Evolutionary conservation across 23 red algal genomes (phyloP), one percentile per base, ranked within the genome.

Genomic region (Pyropia yezoensis): DNA sequence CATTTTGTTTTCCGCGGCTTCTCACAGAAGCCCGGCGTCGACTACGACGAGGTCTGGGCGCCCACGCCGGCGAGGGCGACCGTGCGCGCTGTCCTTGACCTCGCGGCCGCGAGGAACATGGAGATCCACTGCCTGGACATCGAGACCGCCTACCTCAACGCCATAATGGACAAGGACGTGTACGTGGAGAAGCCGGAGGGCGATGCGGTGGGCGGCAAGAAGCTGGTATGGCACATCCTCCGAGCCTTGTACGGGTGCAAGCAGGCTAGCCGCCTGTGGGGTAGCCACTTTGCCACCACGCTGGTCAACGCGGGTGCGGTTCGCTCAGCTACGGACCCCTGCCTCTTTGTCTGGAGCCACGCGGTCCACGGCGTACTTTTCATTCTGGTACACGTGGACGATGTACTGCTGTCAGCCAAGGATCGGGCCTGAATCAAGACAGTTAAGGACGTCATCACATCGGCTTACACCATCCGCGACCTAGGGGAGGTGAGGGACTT

Each of bases 71-170:
- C 21, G 6, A 71, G 11, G 2, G 70, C 29, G 16, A 63, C 65
- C 23, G 26, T 82, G 7, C 50, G 77, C 17, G 7, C 53, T 47
- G 23, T 55, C 5, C 33, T 85, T 12, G 63, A 14, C 32, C 0
- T 85, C 3, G 56, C 65, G 18, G 80, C 67, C 27, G 39, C 72
- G 57, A 66, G 32, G 63, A 67, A 53, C 45, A 56, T 26, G 32
- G 18, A 24, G 4, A 15, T 85, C 21, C 28, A 85, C 11, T 39
- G 65, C 24, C 24, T 76, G 50, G 80, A 85, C 30, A 62, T 85
- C 62, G 67, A 39, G 57, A 85, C 80, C 1, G 69, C 24, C 59
- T 85, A 52, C n/a, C n/a, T n/a, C n/a, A n/a, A n/a, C n/a, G n/a
- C n/a, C n/a, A n/a, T n/a, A n/a, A n/a, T n/a, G n/a, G 62, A 69